phyloP scores from a whole-genome alignment of 768 basidiomycete genomes.

The Kwoniella bestiolae region DNA sequence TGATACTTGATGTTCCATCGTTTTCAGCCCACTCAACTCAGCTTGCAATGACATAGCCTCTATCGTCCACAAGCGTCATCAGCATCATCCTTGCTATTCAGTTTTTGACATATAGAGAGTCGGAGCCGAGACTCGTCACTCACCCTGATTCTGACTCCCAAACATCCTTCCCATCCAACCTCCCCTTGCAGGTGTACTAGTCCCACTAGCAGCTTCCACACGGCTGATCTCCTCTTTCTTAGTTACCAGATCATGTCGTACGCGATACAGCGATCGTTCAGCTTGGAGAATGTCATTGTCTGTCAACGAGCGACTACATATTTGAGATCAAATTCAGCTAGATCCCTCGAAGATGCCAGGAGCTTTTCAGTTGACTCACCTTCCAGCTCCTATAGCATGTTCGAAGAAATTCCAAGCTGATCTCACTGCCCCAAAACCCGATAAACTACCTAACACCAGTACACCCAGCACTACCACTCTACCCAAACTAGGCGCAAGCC shows the following conservation, averaged over 20 bases:
- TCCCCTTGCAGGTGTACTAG: constrained; percentile 17
- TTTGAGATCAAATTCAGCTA: background rate
- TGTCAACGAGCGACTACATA: constrained; percentile 36
- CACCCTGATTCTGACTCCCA: constrained; percentile 40
- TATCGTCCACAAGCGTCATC: background rate
- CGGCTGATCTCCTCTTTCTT: constrained; percentile 42
- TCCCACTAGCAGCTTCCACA: constrained; percentile 7
- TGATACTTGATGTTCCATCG: constrained; percentile 49
- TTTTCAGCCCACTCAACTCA: constrained; percentile 49
- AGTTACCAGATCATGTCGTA: constrained; percentile 48
- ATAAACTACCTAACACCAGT: constrained; percentile 45
- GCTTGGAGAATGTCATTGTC: constrained; percentile 51
- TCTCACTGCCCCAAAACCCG: constrained; percentile 55
- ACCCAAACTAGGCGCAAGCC: constrained; percentile 54
- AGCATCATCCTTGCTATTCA: too few species aligned
- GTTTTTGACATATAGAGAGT: too few species aligned
- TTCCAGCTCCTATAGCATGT: constrained; percentile 31
- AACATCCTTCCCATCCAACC: constrained; percentile 52
- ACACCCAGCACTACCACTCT: constrained; percentile 53
- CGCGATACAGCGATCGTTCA: constrained; percentile 52
- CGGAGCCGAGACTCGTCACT: too few species aligned
- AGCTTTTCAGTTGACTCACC: constrained; percentile 26
- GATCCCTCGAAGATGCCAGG: background rate
- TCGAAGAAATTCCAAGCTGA: constrained; percentile 54
- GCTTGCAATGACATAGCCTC: constrained; percentile 28